phyloP scores from a whole-genome alignment of 2,329 filamentous ascomycete genomes.

The Alternaria infectoria region DNA sequence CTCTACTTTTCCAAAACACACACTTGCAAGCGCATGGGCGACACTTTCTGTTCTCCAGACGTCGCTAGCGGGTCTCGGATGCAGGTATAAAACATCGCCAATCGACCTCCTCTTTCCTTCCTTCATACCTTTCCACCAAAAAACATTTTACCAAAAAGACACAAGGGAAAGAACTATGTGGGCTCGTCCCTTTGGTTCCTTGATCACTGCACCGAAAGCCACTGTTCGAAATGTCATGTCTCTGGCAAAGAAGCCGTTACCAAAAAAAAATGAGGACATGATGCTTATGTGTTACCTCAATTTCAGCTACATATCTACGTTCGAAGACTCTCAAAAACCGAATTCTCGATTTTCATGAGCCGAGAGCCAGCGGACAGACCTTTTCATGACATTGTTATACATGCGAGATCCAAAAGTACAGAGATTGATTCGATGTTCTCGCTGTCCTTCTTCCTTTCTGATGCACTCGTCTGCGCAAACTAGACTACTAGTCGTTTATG shows the following conservation, averaged over 20 bases:
- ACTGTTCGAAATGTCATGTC: not conserved
- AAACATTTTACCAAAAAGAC: not conserved
- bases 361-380: not conserved
- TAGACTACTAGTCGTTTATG: too few relatives aligned
- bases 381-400: too few relatives aligned
- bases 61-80: not conserved
- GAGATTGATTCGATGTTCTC: not conserved
- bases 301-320: not conserved
- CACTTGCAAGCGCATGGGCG: rapidly evolving
- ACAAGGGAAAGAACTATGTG: too few relatives aligned
- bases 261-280: too few relatives aligned
- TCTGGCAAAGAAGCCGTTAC: not conserved
- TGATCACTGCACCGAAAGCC: not conserved
- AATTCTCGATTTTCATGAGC: not conserved
- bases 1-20: not conserved
- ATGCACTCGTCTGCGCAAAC: not conserved
- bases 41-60: not conserved
- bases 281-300: too few relatives aligned
- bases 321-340: not conserved
- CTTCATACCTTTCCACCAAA: not conserved
- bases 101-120: not conserved
- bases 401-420: not conserved
- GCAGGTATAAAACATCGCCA: not conserved
- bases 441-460: not conserved
- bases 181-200: not conserved